Base-by-base conservation (phyloP, 108 stramenopile species). In the Cylindrotheca closterium region DNA sequence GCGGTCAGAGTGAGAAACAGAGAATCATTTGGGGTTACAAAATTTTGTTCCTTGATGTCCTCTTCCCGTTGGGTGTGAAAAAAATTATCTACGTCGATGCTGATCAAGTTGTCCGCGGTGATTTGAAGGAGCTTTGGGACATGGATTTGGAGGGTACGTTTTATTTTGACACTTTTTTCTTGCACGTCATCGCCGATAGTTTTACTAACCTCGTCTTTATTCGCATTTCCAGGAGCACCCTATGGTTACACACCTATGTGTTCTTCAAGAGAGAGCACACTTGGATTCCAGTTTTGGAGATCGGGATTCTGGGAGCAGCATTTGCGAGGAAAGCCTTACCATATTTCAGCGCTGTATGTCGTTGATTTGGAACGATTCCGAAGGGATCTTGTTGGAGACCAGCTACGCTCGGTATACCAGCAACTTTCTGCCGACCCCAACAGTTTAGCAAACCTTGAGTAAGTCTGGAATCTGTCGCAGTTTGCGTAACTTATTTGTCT, bases 21-120 rank as follows among this genome's bases (percentile, higher is more conserved):
- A 81, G 99, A 28, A 96, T 98, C 53, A 99, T 99, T 68, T 99
- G 99, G 99, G 99, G 99, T 21, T 99, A 98, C 87, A 99, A 99
- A 79, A 99, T 99, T 60, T 84, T 99, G 8, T 99, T 99, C 65
- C 74, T 99, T 22, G 99, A 99, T 69, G 99, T 99, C 17, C 86
- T 99, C 1, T 99, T 99, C 71, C 99, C 99, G 3, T 81, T 98
- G 18, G 76, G 85, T 65, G 89, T 99, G 48, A 90, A 96, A 71
- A 97, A 96, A 70, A 88, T 98, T 42, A 97, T 96, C 18, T 96
- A 96, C 67, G 98, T 98, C 27, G 98, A 98, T 65, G 94, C 96
- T 7, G 96, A 99, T 70, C 98, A 99, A 75, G 98, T 99, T 10
- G 83, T 99, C 17, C 85, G 99, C 28, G 97, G 95, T 27, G 97